Evolutionary conservation across 352 stramenopile genomes (phyloP), one percentile per base, ranked within the genome.

Genomic region (Phytophthora litchii): DNA sequence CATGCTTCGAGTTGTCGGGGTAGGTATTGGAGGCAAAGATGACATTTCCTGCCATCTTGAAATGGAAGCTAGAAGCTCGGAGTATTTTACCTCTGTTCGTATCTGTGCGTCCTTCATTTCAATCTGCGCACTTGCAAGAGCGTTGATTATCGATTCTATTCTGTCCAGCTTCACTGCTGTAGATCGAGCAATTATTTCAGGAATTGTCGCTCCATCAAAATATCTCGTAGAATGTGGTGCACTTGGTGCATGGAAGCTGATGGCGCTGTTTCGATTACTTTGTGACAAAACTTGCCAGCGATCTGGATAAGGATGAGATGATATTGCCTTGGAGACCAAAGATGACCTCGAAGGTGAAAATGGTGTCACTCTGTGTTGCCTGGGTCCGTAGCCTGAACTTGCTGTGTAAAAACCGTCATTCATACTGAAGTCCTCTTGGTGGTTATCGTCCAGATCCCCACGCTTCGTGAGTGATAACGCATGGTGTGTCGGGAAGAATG

Each of bases 401-500:
- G 40, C 37, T 12, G 36, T 31, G 53, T 65, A 68, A 17, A 64
- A 67, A 43, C 61, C 52, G 20, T 65, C 53, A 31, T 66, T 36
- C n/a, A 51, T 25, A 17, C n/a, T 34, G 4, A 46, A 27, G 11
- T 60, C 52, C 4, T 35, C 13, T 8, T 58, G 48, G 9, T 44
- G 38, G 3, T 16, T 52, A 3, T 65, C 59, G 13, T 60, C 64
- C 5, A 55, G 12, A 17, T 60, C 35, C 31, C 47, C 59, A 54
- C 53, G 52, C 14, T 52, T 76, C 35, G 83, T 81, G 0, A 91
- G 65, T 11, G 72, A 73, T 12, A 91, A 54, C 3, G 81, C 79
- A 9, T 78, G 76, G 45, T 88, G 83, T 4, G 64, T 86, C 7
- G 83, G 83, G 47, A 92, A 89, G 52, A 92, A 92, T 0, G 79